Evolutionary conservation across 2,329 filamentous ascomycete species (phyloP).

Genomic region (Xylariaceae sp.): DNA sequence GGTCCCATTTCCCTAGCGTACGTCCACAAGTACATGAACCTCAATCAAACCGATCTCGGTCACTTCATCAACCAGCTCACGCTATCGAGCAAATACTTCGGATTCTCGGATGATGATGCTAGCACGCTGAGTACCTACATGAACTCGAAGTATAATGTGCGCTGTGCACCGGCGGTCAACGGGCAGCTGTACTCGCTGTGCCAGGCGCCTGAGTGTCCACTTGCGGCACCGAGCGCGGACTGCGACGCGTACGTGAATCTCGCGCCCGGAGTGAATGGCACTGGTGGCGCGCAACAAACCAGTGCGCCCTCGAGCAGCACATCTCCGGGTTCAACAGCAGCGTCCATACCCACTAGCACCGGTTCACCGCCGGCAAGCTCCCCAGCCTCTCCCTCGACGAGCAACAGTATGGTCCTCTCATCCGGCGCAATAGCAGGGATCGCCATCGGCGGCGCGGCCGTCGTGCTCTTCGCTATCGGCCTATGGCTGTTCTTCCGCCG

Average conservation of each 20-base stretch:
- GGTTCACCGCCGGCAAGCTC: no score
- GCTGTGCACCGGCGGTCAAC: conserved; percentile 8
- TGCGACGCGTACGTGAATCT: conserved; percentile 12
- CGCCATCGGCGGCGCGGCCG: conserved; percentile 14
- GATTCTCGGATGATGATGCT: conserved; percentile 12
- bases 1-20: conserved; percentile 7
- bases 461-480: conserved; percentile 10
- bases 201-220: conserved; percentile 16
- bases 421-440: conserved; percentile 21
- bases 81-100: conserved; percentile 7
- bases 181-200: conserved; percentile 15
- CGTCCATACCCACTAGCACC: no score
- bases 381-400: background rate
- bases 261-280: conserved; percentile 1
- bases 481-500: conserved; percentile 14
- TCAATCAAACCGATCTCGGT: conserved; percentile 14
- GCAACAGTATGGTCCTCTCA: background rate
- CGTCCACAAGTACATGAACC: conserved; percentile 21
- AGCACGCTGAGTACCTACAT: conserved; percentile 4
- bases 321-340: no score
- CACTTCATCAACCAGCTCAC: conserved; percentile 16
- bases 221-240: conserved; percentile 13
- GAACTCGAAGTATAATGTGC: conserved; percentile 14
- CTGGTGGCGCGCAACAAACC: no score
- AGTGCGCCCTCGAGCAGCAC: no score